Base-by-base conservation (phyloP, 345 rosid species). In the Eucalyptus pauciflora region DNA sequence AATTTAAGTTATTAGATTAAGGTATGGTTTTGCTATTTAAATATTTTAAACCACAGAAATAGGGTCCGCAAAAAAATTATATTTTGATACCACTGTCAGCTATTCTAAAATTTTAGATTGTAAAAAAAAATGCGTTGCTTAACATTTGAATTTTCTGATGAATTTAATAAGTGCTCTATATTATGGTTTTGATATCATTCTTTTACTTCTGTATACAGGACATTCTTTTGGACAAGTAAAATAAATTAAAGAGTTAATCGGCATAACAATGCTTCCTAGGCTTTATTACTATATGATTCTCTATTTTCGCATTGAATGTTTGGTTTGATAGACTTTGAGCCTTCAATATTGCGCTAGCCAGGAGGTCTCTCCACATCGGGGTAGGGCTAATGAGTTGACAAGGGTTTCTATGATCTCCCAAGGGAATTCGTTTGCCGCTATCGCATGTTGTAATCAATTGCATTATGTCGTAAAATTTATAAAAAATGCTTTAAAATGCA, bases 31-130 rank as follows among this genome's bases (percentile, higher is more conserved):
- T 51, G 37, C 31, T 67, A 67, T 67, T 17, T 67, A 31, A 31
- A 31, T 8, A 31, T 31, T 31, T 18, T 67, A 67, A 31, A 4
- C 41, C 18, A 12, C 22, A 3, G 1, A 15, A 67, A 67, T 15
- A 7, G 37, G 41, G 37, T 64, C 5, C 3, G 2, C 5, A 67
- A 67, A 31, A 31, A 31, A 67, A 31, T 67, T 31, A 5, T 16
- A 67, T 5, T 67, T 1, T 15, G 4, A 67, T 67, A 67, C 3
- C 6, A 67, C 0, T 16, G 12, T 1, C 3, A 31, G 16, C 1
- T n/a, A 5, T n/a, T 31, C 0, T 13, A n/a, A 67, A 67, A 67
- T 1, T 67, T 64, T n/a, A 14, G n/a, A 64, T 15, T 7, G 2
- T 14, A 1, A n/a, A 67, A 64, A 64, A 13, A 14, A 64, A n/a